A percentile compares a stretch with the other conserved stretches of the same genome.
These are phyloP conservation scores for Boehmeria nivea DNA, from an alignment of 306 rosid species.

Conservation along the genomic window DNA sequence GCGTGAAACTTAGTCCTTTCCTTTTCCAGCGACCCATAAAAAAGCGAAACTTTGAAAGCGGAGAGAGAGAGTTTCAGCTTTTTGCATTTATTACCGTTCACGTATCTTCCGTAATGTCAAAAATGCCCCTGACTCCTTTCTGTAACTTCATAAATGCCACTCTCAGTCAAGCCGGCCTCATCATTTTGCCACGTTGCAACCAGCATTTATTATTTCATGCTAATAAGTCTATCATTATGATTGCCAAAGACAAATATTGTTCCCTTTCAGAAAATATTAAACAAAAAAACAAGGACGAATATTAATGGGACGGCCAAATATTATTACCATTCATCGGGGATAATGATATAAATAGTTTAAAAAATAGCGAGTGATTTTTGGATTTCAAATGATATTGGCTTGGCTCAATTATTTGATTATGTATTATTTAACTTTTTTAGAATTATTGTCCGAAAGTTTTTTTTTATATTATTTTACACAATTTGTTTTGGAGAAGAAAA, in stretches of 20 bases:
- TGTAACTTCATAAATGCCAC: not conserved
- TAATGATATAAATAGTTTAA: no score
- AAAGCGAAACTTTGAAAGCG: conserved; percentile 38
- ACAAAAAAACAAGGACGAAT: no score
- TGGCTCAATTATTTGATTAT: no score
- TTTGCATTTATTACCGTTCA: conserved; percentile 46
- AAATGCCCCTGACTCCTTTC: not conserved
- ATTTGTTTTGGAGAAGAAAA: not conserved
- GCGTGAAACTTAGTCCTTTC: conserved; percentile 50
- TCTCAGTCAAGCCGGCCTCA: not conserved
- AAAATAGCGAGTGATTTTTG: no score
- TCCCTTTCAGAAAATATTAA: no score
- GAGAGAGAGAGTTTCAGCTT: conserved; percentile 28
- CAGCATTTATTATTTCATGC: not conserved
- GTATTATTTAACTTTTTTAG: no score
- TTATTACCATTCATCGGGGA: no score
- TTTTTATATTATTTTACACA: no score
- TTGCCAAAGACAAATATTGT: not conserved
- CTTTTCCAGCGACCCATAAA: conserved; percentile 46
- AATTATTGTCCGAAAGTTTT: no score
- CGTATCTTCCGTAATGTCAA: conserved; percentile 21
- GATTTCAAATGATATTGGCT: no score
- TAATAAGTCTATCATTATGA: not conserved
- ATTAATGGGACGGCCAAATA: no score
- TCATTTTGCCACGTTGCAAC: not conserved